Evolutionary conservation across 2,329 filamentous ascomycete genomes (phyloP).

Genomic region (Arthroderma uncinatum): DNA sequence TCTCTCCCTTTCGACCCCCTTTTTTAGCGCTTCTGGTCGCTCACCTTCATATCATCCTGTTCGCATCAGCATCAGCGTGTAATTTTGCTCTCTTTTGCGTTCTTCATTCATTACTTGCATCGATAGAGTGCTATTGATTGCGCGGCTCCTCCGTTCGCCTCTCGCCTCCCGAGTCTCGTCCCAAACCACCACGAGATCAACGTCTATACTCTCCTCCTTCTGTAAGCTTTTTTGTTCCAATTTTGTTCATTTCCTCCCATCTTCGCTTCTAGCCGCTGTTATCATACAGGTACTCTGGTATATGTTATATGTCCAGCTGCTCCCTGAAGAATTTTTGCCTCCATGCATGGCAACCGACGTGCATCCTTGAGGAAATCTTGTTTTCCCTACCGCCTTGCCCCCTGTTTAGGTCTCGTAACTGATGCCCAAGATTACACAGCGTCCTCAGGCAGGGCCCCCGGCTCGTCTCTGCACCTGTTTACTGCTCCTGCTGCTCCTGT

Average conservation of each 20-base stretch:
- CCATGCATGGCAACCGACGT: not conserved
- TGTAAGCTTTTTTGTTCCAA: constrained; percentile 1
- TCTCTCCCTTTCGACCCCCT: not conserved
- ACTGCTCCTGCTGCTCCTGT: not conserved
- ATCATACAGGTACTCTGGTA: not conserved
- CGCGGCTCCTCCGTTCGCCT: not conserved
- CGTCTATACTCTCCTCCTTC: not conserved
- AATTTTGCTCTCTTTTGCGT: not conserved
- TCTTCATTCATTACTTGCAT: not conserved
- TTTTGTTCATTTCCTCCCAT: not conserved
- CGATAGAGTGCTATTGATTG: not conserved
- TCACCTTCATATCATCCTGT: not conserved
- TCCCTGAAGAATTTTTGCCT: not conserved
- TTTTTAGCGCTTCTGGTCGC: not conserved
- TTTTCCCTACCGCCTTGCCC: not conserved
- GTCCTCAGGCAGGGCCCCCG: not conserved
- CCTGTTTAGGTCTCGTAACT: constrained; percentile 4
- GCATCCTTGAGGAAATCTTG: not conserved
- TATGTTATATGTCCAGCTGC: not conserved
- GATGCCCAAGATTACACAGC: constrained; percentile 8
- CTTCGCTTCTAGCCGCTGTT: not conserved
- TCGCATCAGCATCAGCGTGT: not conserved
- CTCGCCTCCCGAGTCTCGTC: not conserved
- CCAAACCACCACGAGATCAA: not conserved
- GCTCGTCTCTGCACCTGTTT: not conserved